These are phyloP conservation scores for Alloteropsis semialata DNA, from an alignment of 176 grass and related monocot genomes.

Conservation along the genomic window DNA sequence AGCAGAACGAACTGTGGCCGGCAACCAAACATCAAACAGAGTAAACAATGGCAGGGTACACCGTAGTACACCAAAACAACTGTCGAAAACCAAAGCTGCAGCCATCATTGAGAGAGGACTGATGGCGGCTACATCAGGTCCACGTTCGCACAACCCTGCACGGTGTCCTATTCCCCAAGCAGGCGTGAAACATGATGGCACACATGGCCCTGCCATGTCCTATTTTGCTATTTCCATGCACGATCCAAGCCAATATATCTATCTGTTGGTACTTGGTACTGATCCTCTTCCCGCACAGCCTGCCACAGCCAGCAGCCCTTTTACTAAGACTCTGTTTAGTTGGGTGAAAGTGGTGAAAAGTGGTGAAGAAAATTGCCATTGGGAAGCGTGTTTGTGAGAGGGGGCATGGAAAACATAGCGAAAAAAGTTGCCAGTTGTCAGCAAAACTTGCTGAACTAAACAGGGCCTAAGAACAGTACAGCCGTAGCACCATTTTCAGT, in stretches of 20 bases:
- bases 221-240: constrained; percentile 12
- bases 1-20: too few relatives aligned
- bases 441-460: too few relatives aligned
- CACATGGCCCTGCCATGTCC: background rate
- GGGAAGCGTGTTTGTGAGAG: too few relatives aligned
- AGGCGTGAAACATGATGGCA: background rate
- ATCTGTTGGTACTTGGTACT: background rate
- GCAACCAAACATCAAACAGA: too few relatives aligned
- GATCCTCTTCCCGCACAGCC: background rate
- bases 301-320: background rate
- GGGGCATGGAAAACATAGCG: too few relatives aligned
- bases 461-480: background rate
- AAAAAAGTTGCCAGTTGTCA: too few relatives aligned
- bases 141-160: background rate
- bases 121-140: background rate
- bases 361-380: too few relatives aligned
- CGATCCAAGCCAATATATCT: background rate
- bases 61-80: background rate
- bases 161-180: background rate
- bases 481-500: background rate
- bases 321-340: too few relatives aligned
- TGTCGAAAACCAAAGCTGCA: background rate
- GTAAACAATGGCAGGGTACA: background rate
- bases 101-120: background rate
- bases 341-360: too few relatives aligned